Evolutionary conservation across 371 early-diverging fungal species (phyloP), one percentile per base, ranked within the genome.

Genomic region (Zopfochytrium polystomum): DNA sequence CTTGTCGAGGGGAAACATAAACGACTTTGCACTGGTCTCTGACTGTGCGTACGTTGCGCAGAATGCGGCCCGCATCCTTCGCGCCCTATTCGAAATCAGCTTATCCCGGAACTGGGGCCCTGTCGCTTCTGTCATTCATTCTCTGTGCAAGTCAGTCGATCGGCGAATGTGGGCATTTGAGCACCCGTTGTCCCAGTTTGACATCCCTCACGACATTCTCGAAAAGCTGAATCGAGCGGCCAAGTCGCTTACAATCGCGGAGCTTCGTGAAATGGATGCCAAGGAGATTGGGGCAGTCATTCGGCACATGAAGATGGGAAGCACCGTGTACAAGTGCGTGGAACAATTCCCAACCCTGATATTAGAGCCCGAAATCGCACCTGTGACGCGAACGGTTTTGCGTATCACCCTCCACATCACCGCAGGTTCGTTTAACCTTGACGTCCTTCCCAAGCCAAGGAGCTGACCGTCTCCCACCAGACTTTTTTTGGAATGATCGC

Each of bases 11-110:
- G 82, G 84, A 0, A 78, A 65, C 15, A 72, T 95, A 49, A 90
- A 93, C 30, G 94, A 93, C 63, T 96, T 95, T 80, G 90, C 95
- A 0, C 78, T 98, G 33, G 86, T 92, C 1, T 91, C 96, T 0
- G 99, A 98, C 69, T 80, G 85, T 43, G 88, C 87, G 0, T 97
- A 94, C 67, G 90, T 98, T 6, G 87, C 90, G 6, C 94, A 96
- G 69, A 96, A 95, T 69, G 88, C 92, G 0, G 87, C 87, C 0
- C 89, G 99, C 62, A 89, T 98, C 54, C 79, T 95, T n/a, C 86
- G 97, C 20, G 96, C 96, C 1, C 63, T 97, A 49, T 96, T 96
- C 73, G 96, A 98, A 63, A 91, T 97, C 59, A 90, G 93, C 0
- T 60, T 95, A 18, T 88, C 90, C 60, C 79, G 95, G 26, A 86